Percentiles rank a stretch among this genome's conserved stretches.
phyloP scores from a whole-genome alignment of 768 basidiomycete species.

The Pleurotus tuber-regium region DNA sequence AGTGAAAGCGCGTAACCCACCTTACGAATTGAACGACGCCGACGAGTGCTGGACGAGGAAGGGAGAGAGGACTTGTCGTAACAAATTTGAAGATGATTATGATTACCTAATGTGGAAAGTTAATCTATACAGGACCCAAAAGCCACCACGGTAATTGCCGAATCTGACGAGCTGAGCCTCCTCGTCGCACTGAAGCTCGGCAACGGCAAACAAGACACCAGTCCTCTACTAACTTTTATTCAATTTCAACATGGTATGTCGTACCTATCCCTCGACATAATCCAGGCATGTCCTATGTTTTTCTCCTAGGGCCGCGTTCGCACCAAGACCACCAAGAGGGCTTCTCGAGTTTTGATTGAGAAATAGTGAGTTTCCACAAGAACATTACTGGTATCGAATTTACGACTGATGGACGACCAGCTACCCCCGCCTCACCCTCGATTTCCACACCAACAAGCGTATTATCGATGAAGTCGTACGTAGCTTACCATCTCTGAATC shows the following conservation, averaged over 20 bases:
- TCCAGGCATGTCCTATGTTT: slow-evolving; percentile 15
- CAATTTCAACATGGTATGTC: slow-evolving; percentile 61
- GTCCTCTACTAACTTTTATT: slow-evolving; percentile 21
- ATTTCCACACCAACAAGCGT: slow-evolving; percentile 99
- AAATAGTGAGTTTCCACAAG: slow-evolving; percentile 74
- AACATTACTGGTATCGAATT: background rate
- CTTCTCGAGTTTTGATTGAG: slow-evolving; percentile 98
- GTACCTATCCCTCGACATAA: background rate
- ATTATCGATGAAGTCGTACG: slow-evolving; percentile 95
- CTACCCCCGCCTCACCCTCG: slow-evolving; percentile 98
- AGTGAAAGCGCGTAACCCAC: slow-evolving; percentile 21
- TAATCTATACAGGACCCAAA: slow-evolving; percentile 36
- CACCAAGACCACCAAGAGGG: slow-evolving; percentile 99
- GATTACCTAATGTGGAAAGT: slow-evolving; percentile 22
- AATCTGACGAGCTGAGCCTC: background rate
- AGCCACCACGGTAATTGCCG: slow-evolving; percentile 44
- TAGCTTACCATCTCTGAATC: background rate
- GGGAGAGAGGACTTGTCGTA: slow-evolving; percentile 1
- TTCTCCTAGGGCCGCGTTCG: slow-evolving; percentile 89
- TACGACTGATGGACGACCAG: too few relatives aligned
- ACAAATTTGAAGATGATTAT: slow-evolving; percentile 9
- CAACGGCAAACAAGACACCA: slow-evolving; percentile 4
- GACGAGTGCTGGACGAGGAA: slow-evolving; percentile 14
- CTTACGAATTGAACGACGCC: slow-evolving; percentile 17
- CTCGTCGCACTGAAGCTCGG: slow-evolving; percentile 1